Base-by-base conservation (phyloP, 805 yeast genomes). In the Saccharomycopsis capsularis region DNA sequence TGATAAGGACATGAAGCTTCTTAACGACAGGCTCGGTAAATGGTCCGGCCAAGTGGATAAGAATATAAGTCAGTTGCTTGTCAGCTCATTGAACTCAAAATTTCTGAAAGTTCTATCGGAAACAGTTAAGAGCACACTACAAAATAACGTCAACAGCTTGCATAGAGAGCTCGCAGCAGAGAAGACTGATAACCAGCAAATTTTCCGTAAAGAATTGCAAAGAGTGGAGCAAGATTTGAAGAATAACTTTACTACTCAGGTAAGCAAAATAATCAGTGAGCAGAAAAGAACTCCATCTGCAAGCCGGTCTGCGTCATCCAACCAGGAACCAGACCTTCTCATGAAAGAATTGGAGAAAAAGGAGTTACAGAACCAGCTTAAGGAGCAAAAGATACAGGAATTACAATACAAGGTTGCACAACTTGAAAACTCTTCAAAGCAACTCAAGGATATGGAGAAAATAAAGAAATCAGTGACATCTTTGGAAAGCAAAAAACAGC, bases 11-110 rank as follows among this genome's bases (percentile, higher is more conserved):
- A 44, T 39, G 40, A 27, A 11, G 15, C 16, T 51, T 16, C 32
- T 51, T 7, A 36, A 43, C 23, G 44, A 51, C 6, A 21, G 54
- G 24, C 40, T 51, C 22, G 22, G 37, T 23, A 22, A 39, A 37
- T 51, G 54, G 54, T 42, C 43, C 6, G 35, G 46, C 11, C 42
- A 51, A 16, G 54, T 51, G 15, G 54, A 51, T 38, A 51, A 51
- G 42, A 51, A 51, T 36, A 51, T 51, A 22, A 47, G 51, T 29
- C 52, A 47, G 44, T 41, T 51, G 23, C 40, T 51, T 2, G 34
- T 51, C 18, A 43, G 41, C 30, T 44, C 51, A 7, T 41, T 51
- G 16, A 51, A 44, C 24, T 47, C 51, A 15, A 51, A 51, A 24
- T 51, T 51, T 21, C 54, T 48, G 37, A 44, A 36, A 7, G 35